These are phyloP conservation scores for Physaria fendleri DNA, from an alignment of 345 rosid genomes.

Conservation along the genomic window DNA sequence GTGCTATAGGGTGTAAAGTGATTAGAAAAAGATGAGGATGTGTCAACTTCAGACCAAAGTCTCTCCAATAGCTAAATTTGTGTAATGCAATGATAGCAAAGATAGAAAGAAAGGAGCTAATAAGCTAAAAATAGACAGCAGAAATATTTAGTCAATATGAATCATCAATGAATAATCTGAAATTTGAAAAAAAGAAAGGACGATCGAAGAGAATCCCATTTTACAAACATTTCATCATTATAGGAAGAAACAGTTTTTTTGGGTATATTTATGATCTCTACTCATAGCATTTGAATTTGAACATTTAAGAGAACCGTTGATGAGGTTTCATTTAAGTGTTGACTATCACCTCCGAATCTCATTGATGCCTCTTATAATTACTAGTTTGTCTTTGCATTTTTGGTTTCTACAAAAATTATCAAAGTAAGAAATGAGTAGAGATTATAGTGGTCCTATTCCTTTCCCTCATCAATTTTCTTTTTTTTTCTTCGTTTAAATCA, in stretches of 20 bases:
- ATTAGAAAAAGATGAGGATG: neutral
- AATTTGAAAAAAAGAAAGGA: constrained; percentile 12
- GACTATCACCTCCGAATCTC: constrained; percentile 36
- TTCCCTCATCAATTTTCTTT: constrained; percentile 25
- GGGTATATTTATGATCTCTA: neutral
- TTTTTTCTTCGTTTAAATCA: constrained; percentile 16
- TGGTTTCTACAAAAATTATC: constrained; percentile 23
- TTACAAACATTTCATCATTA: constrained; percentile 11
- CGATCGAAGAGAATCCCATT: constrained; percentile 5
- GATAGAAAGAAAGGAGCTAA: constrained; percentile 17
- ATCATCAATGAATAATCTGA: constrained; percentile 28
- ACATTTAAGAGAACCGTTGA: constrained; percentile 30
- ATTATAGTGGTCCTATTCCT: constrained; percentile 35
- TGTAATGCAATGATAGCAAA: constrained; percentile 27
- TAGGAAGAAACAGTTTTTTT: neutral
- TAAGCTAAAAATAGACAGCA: constrained; percentile 20
- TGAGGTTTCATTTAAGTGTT: constrained; percentile 38
- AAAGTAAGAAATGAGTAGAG: constrained; percentile 29
- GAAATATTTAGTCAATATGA: constrained; percentile 23
- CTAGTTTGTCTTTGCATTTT: constrained; percentile 26
- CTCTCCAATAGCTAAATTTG: neutral
- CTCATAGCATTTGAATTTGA: too few relatives aligned
- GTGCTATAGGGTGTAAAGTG: too few relatives aligned
- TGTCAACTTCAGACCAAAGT: constrained; percentile 25
- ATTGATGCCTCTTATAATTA: constrained; percentile 17